These are phyloP conservation scores for Ganoderma sinense DNA, from an alignment of 1,284 basidiomycete species.

Conservation along the genomic window DNA sequence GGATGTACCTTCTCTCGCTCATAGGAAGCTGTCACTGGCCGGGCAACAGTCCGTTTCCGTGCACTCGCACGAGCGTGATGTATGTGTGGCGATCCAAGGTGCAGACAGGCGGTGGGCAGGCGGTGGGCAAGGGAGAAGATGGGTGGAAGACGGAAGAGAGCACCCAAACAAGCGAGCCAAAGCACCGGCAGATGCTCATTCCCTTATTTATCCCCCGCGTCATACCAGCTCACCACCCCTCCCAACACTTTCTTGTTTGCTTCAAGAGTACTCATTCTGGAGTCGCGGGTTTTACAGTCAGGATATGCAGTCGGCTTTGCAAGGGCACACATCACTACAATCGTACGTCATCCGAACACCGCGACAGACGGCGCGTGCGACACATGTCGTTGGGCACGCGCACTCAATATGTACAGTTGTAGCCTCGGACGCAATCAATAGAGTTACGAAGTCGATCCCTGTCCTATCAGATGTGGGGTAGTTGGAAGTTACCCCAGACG, in stretches of 20 bases:
- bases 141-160: slow-evolving; percentile 20
- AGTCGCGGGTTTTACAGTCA: not conserved
- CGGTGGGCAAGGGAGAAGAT: no score
- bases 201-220: slow-evolving; percentile 3
- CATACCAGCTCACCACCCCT: not conserved
- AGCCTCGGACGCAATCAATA: not conserved
- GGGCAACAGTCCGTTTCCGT: slow-evolving; percentile 65
- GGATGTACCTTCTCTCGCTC: slow-evolving; percentile 75
- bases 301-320: not conserved
- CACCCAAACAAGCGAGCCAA: slow-evolving; percentile 10
- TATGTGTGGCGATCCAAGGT: slow-evolving; percentile 30
- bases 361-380: not conserved
- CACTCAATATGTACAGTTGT: no score
- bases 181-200: slow-evolving; percentile 9
- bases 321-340: not conserved
- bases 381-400: not conserved
- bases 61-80: slow-evolving; percentile 55
- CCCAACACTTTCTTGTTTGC: not conserved
- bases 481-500: not conserved
- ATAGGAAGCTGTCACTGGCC: slow-evolving; percentile 73
- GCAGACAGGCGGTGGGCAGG: slow-evolving; percentile 20
- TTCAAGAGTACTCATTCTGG: not conserved
- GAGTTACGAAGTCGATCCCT: not conserved
- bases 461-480: not conserved
- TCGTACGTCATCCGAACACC: not conserved